Evolutionary conservation across 2,329 filamentous ascomycete genomes (phyloP), one percentile per base, ranked within the genome.

Genomic region (Scortechinia acanthostroma): DNA sequence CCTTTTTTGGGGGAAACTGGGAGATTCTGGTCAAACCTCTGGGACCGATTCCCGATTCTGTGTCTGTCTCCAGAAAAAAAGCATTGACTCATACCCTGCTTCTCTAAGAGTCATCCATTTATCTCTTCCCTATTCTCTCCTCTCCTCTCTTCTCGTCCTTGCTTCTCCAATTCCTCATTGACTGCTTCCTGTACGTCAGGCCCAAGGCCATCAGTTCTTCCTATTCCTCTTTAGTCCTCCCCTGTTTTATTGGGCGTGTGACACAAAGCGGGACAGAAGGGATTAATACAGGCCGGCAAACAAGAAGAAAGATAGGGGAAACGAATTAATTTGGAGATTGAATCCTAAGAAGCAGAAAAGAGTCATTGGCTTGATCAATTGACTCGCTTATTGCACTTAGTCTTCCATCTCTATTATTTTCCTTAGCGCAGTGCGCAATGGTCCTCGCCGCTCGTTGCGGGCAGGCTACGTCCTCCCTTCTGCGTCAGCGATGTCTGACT

Each of bases 371-470:
- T 30, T 30, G n/a, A 30, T 30, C n/a, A 30, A 30, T 30, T 30
- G 25, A 30, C 25, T 30, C 25, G 25, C 43, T 35, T 42, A 46
- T 46, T 43, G 20, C 22, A 44, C 45, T 46, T 47, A 42, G 40
- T 48, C 47, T 42, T 35, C 43, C 46, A 47, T 46, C 48, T 49
- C 47, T 33, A 43, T 42, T 33, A 19, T 48, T 37, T 42, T 37
- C 30, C 19, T 45, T 25, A 52, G 59, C 58, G 59, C 58, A 52
- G 55, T 52, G 56, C 61, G 60, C 61, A 59, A 67, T 68, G 64
- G 63, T 62, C 64, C 60, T 67, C 56, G 58, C 63, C 53, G 63
- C 64, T 62, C 64, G 63, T 53, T 65, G 59, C 56, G 64, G 64
- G 58, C 64, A 66, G 55, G 61, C 61, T 50, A 56, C 61, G 46